phyloP scores from a whole-genome alignment of 2,329 filamentous ascomycete genomes.

The Talaromyces piceae region DNA sequence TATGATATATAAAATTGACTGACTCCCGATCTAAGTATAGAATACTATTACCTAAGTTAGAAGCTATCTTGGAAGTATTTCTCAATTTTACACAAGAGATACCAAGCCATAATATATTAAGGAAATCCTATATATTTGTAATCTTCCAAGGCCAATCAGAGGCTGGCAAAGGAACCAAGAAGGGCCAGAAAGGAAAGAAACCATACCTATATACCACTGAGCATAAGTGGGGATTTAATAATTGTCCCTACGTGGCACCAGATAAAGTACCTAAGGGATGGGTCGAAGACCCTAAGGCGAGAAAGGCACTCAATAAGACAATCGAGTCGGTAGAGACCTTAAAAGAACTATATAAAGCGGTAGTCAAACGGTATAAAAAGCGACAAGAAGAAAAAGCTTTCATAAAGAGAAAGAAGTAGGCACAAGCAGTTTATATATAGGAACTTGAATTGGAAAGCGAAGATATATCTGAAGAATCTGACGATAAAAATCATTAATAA shows the following conservation, averaged over 20 bases:
- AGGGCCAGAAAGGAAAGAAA: not conserved
- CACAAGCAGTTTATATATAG: not conserved
- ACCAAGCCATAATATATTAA: too few species aligned
- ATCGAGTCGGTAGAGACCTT: not conserved
- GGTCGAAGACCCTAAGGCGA: not conserved
- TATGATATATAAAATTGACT: too few species aligned
- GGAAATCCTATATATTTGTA: too few species aligned
- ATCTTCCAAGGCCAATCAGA: too few species aligned
- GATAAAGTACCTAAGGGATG: not conserved
- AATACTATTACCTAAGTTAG: too few species aligned
- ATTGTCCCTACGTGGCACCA: not conserved
- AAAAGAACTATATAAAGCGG: too few species aligned
- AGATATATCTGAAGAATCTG: not conserved
- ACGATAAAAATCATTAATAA: not conserved
- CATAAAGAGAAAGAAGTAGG: not conserved
- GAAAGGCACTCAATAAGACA: not conserved
- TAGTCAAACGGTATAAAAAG: too few species aligned
- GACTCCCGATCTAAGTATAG: too few species aligned
- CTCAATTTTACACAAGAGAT: too few species aligned
- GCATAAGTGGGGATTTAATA: not conserved
- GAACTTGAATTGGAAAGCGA: not conserved
- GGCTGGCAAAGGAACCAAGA: too few species aligned
- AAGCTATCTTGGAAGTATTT: too few species aligned
- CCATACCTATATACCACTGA: not conserved
- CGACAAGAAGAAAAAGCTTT: not conserved